Base-by-base conservation (phyloP, 164 flowering plant genomes). In the Brasenia schreberi region DNA sequence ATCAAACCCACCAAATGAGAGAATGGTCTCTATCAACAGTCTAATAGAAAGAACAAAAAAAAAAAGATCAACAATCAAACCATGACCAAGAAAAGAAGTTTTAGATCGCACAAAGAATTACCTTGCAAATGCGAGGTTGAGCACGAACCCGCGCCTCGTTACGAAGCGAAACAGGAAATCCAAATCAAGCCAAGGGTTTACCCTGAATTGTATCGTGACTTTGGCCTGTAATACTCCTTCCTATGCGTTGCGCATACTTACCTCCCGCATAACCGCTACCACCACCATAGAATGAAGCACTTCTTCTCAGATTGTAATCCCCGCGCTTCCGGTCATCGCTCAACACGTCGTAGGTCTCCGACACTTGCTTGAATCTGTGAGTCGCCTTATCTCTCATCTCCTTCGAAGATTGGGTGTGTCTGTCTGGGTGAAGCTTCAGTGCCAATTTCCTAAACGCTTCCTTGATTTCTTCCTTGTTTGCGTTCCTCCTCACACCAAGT, bases 311-410 rank as follows among this genome's bases (percentile, higher is more conserved):
- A 70, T 87, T 78, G 69, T 86, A 89, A 58, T 80, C 77, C 45
- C 89, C 85, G 19, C 98, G 93, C 75, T 83, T 90, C 12, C 71
- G 69, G 66, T 88, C 87, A 61, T 93, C 89, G 68, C 62, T 70
- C 62, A 93, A 84, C 56, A 89, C 81, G 66, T 87, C 84, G 78
- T 90, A 90, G 53, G 98, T 97, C 66, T 90, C 87, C 44, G 98
- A 85, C 43, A 83, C 76, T 61, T 72, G 92, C 83, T 86, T 93
- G 82, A 93, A 93, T 67, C 67, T 72, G 44, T 67, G 74, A 18
- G 83, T 76, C 61, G 94, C 96, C 19, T 70, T 65, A 7, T 81
- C 82, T 42, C 72, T 69, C 14, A 82, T 71, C 59, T 77, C 52
- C 17, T 81, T 66, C 16, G 97, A 52, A 5, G 96, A 87, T 6